Evolutionary conservation across 805 yeast species (phyloP).

Genomic region (Spencermartinsiella europaea): DNA sequence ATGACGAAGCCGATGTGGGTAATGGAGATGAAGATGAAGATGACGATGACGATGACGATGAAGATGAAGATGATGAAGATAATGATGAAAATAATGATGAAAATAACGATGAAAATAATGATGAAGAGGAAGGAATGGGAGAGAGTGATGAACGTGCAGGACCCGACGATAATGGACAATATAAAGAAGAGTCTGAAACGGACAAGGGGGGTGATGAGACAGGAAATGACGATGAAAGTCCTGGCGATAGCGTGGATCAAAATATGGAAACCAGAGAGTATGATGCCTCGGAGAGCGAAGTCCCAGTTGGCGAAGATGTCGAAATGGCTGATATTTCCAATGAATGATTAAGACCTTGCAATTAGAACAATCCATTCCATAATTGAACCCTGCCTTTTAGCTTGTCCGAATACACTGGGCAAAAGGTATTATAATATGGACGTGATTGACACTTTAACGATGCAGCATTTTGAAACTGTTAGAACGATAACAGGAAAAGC

Average conservation of each 20-base stretch:
- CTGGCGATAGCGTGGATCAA: neutral
- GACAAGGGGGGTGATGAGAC: neutral
- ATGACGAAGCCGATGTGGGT: conserved; percentile 15
- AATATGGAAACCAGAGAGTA: neutral
- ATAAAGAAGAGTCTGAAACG: neutral
- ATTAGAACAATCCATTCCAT: too few relatives aligned
- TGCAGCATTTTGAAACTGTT: too few relatives aligned
- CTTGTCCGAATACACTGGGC: too few relatives aligned
- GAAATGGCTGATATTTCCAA: neutral
- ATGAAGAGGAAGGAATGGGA: conserved; percentile 1
- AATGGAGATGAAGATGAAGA: conserved; percentile 10
- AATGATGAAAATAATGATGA: neutral
- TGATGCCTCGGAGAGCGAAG: neutral
- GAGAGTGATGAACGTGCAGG: neutral
- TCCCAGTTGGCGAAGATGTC: neutral
- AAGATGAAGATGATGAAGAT: neutral
- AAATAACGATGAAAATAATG: conserved; percentile 1
- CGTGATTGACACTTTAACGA: too few relatives aligned
- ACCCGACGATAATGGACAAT: neutral
- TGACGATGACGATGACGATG: conserved; percentile 4
- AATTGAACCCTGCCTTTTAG: too few relatives aligned
- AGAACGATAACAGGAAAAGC: too few relatives aligned
- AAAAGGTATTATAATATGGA: too few relatives aligned
- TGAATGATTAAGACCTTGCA: too few relatives aligned
- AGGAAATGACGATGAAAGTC: neutral